phyloP scores from a whole-genome alignment of 1,284 basidiomycete genomes.

The Leccinum pallidistipes region DNA sequence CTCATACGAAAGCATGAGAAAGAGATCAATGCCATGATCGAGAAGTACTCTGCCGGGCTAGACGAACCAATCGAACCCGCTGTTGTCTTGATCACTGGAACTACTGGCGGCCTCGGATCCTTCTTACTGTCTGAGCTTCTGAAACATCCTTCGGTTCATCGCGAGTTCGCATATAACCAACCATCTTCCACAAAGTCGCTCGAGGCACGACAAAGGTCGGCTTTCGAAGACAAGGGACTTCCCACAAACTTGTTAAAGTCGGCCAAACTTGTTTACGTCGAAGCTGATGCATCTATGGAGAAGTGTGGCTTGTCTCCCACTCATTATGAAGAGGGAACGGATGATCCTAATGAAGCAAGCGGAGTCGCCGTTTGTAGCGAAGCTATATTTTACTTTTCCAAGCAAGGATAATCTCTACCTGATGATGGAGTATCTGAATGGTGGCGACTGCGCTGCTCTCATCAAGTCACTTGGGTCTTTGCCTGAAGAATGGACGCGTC shows the following conservation, averaged over 20 bases:
- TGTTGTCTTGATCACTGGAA: conserved; percentile 32
- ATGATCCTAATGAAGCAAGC: conserved; percentile 99
- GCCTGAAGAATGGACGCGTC: conserved; percentile 95
- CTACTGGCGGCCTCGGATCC: conserved; percentile 34
- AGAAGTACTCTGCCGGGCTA: conserved; percentile 4
- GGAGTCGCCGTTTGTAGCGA: conserved; percentile 98
- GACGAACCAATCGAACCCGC: background rate
- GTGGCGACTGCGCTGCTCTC: conserved; percentile 95
- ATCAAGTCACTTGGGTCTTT: conserved; percentile 93
- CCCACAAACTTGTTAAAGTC: conserved; percentile 3
- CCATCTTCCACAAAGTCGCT: conserved; percentile 4
- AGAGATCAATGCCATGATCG: conserved; percentile 20
- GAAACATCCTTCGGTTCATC: conserved; percentile 10
- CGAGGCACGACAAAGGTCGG: conserved; percentile 7
- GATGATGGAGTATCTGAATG: conserved; percentile 98
- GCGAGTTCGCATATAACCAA: conserved; percentile 29
- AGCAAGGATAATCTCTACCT: conserved; percentile 98
- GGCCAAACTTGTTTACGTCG: conserved; percentile 12
- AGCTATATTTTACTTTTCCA: conserved; percentile 99
- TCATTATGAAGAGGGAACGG: conserved; percentile 55
- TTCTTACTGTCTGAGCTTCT: conserved; percentile 25
- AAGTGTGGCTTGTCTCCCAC: conserved; percentile 7
- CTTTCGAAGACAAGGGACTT: conserved; percentile 15
- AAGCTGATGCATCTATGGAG: conserved; percentile 15
- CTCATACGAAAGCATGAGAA: background rate